Percentiles rank a stretch among this genome's conserved stretches.
Conservation (phyloP, 129 eudicot genomes). For the Pittosporum tobira region DNA sequence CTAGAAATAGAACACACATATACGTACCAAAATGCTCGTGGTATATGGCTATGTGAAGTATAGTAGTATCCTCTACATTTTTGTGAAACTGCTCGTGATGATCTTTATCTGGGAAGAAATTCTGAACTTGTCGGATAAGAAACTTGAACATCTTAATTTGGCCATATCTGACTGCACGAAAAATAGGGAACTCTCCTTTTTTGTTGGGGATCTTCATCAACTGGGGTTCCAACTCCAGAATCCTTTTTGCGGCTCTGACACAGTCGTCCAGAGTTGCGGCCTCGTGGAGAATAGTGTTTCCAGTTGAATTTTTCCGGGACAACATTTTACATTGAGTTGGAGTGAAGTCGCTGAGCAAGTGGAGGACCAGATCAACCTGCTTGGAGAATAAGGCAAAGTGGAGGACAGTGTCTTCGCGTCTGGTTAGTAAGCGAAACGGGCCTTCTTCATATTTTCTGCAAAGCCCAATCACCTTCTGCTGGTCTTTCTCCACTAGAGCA, state of each 20-base stretch:
- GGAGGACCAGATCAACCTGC: neutral
- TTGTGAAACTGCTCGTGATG: neutral
- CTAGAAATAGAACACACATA: neutral
- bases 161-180: conserved; percentile 5
- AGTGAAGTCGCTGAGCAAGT: neutral
- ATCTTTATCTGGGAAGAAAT: too few relatives aligned
- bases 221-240: neutral
- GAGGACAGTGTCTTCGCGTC: neutral
- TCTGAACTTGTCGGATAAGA: conserved; percentile 1
- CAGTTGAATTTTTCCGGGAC: conserved; percentile 7
- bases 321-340: neutral
- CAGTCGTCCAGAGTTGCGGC: conserved; percentile 3
- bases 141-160: conserved; percentile 4
- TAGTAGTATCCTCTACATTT: neutral
- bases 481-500: too few relatives aligned
- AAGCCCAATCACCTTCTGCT: neutral
- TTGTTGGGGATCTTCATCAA: conserved; percentile 3
- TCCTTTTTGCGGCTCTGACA: neutral
- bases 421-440: neutral
- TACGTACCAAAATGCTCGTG: neutral
- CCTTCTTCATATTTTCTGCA: neutral
- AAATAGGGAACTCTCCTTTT: conserved; percentile 2
- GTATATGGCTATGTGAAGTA: conserved; percentile 2
- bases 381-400: neutral
- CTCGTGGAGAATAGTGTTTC: conserved; percentile 9